Evolutionary conservation across 495 filamentous ascomycete genomes (phyloP).

Genomic region (Xylaria grammica): DNA sequence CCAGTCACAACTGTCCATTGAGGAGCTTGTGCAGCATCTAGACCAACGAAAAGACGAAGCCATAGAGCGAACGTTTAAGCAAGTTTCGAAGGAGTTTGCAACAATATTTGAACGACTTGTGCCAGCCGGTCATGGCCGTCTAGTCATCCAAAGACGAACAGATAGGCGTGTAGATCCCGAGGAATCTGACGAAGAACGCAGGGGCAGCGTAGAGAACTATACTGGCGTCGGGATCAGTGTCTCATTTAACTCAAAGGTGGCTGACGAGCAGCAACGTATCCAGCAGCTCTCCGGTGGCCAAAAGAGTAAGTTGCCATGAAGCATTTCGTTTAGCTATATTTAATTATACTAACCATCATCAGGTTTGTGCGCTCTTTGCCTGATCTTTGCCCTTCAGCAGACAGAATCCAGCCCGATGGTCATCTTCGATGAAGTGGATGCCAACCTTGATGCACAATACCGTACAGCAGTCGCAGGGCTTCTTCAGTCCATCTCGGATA

Average conservation of each 20-base stretch:
- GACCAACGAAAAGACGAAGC: constrained; percentile 95
- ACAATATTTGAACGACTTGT: constrained; percentile 94
- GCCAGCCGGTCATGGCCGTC: constrained; percentile 85
- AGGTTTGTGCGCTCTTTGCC: constrained; percentile 92
- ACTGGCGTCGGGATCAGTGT: constrained; percentile 98
- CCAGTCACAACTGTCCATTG: constrained; percentile 79
- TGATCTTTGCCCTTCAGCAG: constrained; percentile 98
- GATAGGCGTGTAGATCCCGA: constrained; percentile 69
- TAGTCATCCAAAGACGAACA: constrained; percentile 91
- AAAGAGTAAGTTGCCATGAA: constrained; percentile 71
- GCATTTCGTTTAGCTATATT: constrained; percentile 10
- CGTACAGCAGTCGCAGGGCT: constrained; percentile 90
- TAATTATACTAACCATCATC: constrained; percentile 32
- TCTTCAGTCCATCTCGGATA: constrained; percentile 73
- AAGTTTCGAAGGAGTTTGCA: constrained; percentile 90
- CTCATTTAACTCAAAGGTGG: constrained; percentile 94
- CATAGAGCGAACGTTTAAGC: constrained; percentile 97
- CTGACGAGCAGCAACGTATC: constrained; percentile 96
- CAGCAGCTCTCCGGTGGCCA: constrained; percentile 96
- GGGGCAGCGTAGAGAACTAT: constrained; percentile 89
- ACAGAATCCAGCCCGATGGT: constrained; percentile 98
- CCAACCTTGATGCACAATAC: constrained; percentile 97
- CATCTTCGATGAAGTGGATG: constrained; percentile 99
- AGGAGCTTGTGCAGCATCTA: constrained; percentile 87
- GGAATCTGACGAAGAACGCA: constrained; percentile 70